phyloP scores from a whole-genome alignment of 495 filamentous ascomycete genomes.

The Annulohypoxylon maeteangense region DNA sequence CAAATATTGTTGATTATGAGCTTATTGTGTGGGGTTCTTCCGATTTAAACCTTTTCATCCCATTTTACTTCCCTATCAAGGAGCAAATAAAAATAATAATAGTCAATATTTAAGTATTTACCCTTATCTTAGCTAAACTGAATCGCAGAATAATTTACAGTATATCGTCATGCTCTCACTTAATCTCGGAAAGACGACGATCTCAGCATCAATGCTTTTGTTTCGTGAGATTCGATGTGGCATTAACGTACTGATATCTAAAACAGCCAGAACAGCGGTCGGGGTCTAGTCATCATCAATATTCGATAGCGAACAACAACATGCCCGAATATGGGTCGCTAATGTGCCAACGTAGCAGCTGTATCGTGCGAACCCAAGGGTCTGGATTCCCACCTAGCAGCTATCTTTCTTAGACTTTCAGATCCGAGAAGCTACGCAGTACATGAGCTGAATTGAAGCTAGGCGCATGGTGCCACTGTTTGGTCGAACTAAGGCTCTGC shows the following conservation, averaged over 20 bases:
- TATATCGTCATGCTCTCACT: not conserved
- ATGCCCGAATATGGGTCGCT: slow-evolving; percentile 1
- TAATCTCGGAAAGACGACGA: not conserved
- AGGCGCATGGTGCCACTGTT: not conserved
- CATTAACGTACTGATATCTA: not conserved
- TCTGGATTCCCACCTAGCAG: slow-evolving; percentile 1
- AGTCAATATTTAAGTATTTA: not conserved
- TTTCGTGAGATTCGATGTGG: not conserved
- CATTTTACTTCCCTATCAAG: not conserved
- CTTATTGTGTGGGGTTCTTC: not conserved
- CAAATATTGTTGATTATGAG: not conserved
- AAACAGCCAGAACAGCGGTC: not conserved
- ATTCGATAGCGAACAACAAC: slow-evolving; percentile 10
- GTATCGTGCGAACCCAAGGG: slow-evolving; percentile 24
- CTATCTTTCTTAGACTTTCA: slow-evolving; percentile 11
- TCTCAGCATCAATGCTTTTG: not conserved
- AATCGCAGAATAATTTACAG: not conserved
- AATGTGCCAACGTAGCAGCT: slow-evolving; percentile 26
- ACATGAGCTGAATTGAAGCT: slow-evolving; percentile 28
- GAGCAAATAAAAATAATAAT: not conserved
- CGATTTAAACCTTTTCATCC: not conserved
- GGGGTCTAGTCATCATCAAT: not conserved
- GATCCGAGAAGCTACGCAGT: not conserved
- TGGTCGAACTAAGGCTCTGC: not conserved
- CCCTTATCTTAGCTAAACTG: not conserved